These are phyloP conservation scores for Sporothrix globosa DNA, from an alignment of 2,329 filamentous ascomycete genomes.

Conservation along the genomic window DNA sequence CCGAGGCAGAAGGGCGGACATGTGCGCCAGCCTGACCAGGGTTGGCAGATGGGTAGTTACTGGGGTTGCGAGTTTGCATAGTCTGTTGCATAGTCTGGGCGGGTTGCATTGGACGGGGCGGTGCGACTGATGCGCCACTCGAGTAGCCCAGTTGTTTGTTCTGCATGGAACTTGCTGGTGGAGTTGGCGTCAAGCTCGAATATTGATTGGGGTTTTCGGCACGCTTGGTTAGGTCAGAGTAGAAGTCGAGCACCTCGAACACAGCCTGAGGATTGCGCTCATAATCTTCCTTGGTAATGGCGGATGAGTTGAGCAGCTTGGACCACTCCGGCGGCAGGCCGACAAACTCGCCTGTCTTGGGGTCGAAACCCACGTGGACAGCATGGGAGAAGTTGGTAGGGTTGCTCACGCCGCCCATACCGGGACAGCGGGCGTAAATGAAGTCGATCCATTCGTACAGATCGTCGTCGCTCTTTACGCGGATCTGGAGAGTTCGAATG, in stretches of 20 bases:
- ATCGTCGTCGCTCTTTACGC: conserved; percentile 93
- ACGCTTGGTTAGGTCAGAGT: conserved; percentile 79
- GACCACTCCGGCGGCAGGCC: conserved; percentile 96
- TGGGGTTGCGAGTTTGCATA: conserved; percentile 42
- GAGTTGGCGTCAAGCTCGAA: conserved; percentile 68
- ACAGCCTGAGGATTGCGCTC: conserved; percentile 91
- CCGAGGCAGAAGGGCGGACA: conserved; percentile 50
- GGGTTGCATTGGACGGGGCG: conserved; percentile 68
- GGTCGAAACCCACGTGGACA: conserved; percentile 96
- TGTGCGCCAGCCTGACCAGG: conserved; percentile 39
- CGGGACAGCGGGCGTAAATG: conserved; percentile 94
- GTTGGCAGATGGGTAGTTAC: conserved; percentile 43
- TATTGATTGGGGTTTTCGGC: conserved; percentile 71
- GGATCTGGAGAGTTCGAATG: conserved; percentile 83
- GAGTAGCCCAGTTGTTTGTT: conserved; percentile 67
- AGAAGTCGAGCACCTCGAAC: conserved; percentile 81
- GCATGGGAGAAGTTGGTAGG: conserved; percentile 97
- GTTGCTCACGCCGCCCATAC: conserved; percentile 97
- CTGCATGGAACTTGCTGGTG: conserved; percentile 58
- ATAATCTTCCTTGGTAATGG: conserved; percentile 98
- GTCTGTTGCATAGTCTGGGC: conserved; percentile 52
- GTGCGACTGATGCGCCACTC: conserved; percentile 63
- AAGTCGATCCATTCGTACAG: conserved; percentile 99
- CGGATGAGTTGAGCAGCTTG: conserved; percentile 90
- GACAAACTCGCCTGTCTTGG: conserved; percentile 91